Base-by-base conservation (phyloP, 108 stramenopile species). In the Nitzschia inconspicua region DNA sequence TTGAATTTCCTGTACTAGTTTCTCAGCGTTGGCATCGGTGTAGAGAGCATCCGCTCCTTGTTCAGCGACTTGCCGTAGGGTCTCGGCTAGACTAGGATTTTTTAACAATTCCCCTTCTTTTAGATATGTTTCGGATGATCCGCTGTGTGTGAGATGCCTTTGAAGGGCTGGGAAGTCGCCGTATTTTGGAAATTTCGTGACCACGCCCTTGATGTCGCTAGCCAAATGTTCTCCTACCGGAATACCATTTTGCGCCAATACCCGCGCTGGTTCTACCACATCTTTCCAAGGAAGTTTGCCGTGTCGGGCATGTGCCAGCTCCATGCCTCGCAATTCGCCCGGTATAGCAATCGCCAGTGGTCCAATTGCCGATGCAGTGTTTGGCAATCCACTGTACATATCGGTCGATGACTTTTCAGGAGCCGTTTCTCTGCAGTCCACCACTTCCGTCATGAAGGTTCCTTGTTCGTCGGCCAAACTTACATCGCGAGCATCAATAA, bases 341-440 rank as follows among this genome's bases (percentile, higher is more conserved):
- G 85, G 86, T 10, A 94, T 71, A 23, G 84, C 86, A 25, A 86
- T 66, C 31, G 88, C 73, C 9, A 88, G 57, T 16, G 76, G 82
- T 16, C 87, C 91, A 20, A 74, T 34, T 11, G 66, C 43, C 13
- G 85, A 82, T 19, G 83, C 65, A 3, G 53, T 47, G 1, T 23
- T 25, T 5, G 76, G 57, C 16, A 70, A 20, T 3, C 37, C 43
- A 10, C 3, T 36, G 64, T 64, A 94, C 88, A 88, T 90, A 40
- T 82, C 76, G 13, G 27, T 27, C 11, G 70, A 39, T 14, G 88
- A 51, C 18, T 57, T 64, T 11, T 46, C 37, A 1, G 88, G 88
- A 18, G 92, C 92, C 2, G 71, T 59, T 65, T 94, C 92, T 23
- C 92, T 60, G 50, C 81, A 75, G 64, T 94, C 92, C 46, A 94